Conservation (phyloP, 2,329 filamentous ascomycete species). For the Colletotrichum lini region DNA sequence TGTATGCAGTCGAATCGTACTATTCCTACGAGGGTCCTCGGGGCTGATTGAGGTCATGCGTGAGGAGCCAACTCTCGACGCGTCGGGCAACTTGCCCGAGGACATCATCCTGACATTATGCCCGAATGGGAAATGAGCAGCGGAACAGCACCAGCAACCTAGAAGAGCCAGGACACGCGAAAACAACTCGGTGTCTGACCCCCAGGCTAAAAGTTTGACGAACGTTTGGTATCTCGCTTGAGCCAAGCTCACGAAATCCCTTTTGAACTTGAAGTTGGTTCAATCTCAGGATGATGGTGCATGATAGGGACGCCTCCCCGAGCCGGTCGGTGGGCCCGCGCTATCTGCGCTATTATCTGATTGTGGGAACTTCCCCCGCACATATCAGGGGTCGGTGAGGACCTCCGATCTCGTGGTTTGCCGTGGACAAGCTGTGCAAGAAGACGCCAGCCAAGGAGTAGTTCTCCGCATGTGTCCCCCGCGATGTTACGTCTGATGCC, state of each 20-base stretch:
- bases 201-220: not conserved
- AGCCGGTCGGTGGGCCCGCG: slow-evolving; percentile 29
- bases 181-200: not conserved
- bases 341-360: slow-evolving; percentile 31
- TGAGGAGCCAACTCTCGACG: not conserved
- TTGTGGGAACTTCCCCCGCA: slow-evolving; percentile 28
- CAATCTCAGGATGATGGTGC: slow-evolving; percentile 23
- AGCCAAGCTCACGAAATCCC: not conserved
- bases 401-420: slow-evolving; percentile 35
- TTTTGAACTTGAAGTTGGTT: not conserved
- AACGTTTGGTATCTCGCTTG: not conserved
- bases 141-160: not conserved
- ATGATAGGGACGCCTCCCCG: slow-evolving; percentile 36
- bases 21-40: slow-evolving; percentile 8
- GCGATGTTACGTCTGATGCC: slow-evolving; percentile 21
- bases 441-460: not conserved
- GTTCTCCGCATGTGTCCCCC: slow-evolving; percentile 13
- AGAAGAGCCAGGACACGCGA: not conserved
- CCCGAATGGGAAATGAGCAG: not conserved
- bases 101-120: slow-evolving; percentile 16
- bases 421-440: not conserved
- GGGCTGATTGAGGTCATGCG: slow-evolving; percentile 6
- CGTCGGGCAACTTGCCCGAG: not conserved
- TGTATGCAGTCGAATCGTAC: not conserved
- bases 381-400: slow-evolving; percentile 41